These are phyloP conservation scores for Tagetes erecta DNA, from an alignment of 129 eudicot genomes.

Conservation along the genomic window DNA sequence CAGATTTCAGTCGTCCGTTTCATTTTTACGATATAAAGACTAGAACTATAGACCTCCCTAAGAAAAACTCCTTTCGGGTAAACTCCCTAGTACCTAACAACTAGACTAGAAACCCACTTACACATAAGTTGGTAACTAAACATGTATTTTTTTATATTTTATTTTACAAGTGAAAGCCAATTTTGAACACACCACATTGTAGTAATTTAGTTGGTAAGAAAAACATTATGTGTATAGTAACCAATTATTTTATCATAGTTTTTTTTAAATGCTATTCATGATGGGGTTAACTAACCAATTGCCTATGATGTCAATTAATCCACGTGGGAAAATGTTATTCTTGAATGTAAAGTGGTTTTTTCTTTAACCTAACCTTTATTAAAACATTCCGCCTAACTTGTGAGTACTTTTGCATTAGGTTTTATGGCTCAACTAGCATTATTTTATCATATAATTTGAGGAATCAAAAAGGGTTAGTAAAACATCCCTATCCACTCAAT, in stretches of 20 bases:
- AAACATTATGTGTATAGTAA: not conserved
- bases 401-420: not conserved
- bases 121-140: no score
- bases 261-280: not conserved
- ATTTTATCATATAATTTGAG: slow-evolving; percentile 1
- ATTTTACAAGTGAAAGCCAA: no score
- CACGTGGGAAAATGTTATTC: slow-evolving; percentile 19
- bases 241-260: not conserved
- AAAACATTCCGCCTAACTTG: slow-evolving; percentile 5
- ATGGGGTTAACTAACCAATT: not conserved
- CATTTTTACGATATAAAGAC: no score
- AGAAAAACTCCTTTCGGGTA: no score
- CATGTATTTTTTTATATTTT: no score
- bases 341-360: not conserved
- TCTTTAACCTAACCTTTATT: slow-evolving; percentile 2
- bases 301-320: slow-evolving; percentile 10
- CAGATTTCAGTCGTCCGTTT: no score
- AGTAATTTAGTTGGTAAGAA: not conserved
- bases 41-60: no score
- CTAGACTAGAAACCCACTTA: no score
- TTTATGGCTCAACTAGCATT: not conserved
- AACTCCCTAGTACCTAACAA: no score
- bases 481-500: not conserved
- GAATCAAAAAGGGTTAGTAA: not conserved
- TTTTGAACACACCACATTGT: not conserved